Base-by-base conservation (phyloP, 805 yeast species). In the Blastobotrys attinorum region DNA sequence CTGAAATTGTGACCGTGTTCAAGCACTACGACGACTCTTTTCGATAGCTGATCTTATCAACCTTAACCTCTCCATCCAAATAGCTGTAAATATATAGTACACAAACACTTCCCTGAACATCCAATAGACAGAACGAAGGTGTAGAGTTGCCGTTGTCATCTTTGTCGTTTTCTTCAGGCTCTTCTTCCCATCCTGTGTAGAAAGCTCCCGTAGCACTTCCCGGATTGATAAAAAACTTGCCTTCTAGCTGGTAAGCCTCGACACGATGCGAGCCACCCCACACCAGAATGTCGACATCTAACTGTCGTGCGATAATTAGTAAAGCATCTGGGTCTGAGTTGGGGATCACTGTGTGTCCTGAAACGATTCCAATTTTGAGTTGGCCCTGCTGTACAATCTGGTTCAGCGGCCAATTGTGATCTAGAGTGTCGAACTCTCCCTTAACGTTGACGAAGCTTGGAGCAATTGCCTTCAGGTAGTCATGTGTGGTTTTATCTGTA, bases 141-240 rank as follows among this genome's bases (percentile, higher is more conserved):
- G 78, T 73, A n/a, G 75, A 67, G 33, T 49, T 52, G n/a, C n/a
- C n/a, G 2, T 38, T 21, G 40, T 50, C 53, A 22, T 37, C 21
- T 42, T 32, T 37, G 35, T 37, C 45, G 1, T 31, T 36, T 1
- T 42, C 41, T 11, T 38, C 38, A 57, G 22, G 56, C 2, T 70
- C 72, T 4, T 68, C 71, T 46, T 79, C 79, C 65, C 79, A 77
- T 55, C 79, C 81, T 25, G 83, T 73, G 35, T 74, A 73, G 51
- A 74, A 77, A 0, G 97, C 96, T 21, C 98, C 98, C 0, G 97
- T 89, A 34, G 95, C 95, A 58, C 95, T 83, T 0, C 98, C 98
- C 0, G 98, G 97, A 60, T 86, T 90, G n/a, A 92, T 74, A 57
- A 92, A 92, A 61, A 89, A 86, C 63, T 85, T 86, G 18, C 94